A percentile compares a stretch with the other conserved stretches of the same genome.
phyloP scores from a whole-genome alignment of 2,329 filamentous ascomycete species.

The Knufia petricola region DNA sequence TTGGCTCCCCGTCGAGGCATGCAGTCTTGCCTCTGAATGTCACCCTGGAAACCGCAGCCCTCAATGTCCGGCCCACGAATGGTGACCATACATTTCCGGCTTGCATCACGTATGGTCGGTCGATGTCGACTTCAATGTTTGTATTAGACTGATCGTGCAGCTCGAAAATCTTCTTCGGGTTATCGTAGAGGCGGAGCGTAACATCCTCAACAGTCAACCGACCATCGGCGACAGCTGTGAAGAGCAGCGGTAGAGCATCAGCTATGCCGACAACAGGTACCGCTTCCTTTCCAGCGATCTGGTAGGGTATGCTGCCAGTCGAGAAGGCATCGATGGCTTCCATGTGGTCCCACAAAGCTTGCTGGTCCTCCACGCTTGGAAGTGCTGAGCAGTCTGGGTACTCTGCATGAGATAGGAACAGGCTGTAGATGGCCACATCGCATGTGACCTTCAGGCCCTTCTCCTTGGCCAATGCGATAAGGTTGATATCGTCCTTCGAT shows the following conservation, averaged over 20 bases:
- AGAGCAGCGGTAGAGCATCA: constrained; percentile 62
- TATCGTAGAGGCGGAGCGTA: constrained; percentile 61
- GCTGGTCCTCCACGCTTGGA: constrained; percentile 59
- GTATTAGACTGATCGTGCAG: constrained; percentile 69
- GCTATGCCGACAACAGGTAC: constrained; percentile 58
- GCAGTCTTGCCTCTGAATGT: constrained; percentile 65
- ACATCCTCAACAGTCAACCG: constrained; percentile 65
- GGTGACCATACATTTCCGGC: constrained; percentile 55
- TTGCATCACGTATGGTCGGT: constrained; percentile 56
- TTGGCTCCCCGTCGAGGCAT: constrained; percentile 61
- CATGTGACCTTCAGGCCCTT: constrained; percentile 77
- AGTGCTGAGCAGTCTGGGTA: constrained; percentile 58
- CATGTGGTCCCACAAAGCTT: constrained; percentile 64
- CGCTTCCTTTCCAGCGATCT: constrained; percentile 52
- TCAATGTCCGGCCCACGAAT: constrained; percentile 58
- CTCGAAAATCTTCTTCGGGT: constrained; percentile 72
- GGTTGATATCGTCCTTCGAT: constrained; percentile 67
- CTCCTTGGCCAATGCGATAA: constrained; percentile 68
- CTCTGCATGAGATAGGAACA: constrained; percentile 64
- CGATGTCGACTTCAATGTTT: constrained; percentile 65
- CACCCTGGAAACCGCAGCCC: constrained; percentile 62
- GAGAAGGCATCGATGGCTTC: constrained; percentile 69
- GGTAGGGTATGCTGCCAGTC: constrained; percentile 67
- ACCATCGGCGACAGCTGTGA: constrained; percentile 66
- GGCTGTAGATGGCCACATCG: constrained; percentile 69